A percentile compares a stretch with the other conserved stretches of the same genome.
These are phyloP conservation scores for Stygiomarasmius scandens DNA, from an alignment of 1,284 basidiomycete species.

Conservation along the genomic window DNA sequence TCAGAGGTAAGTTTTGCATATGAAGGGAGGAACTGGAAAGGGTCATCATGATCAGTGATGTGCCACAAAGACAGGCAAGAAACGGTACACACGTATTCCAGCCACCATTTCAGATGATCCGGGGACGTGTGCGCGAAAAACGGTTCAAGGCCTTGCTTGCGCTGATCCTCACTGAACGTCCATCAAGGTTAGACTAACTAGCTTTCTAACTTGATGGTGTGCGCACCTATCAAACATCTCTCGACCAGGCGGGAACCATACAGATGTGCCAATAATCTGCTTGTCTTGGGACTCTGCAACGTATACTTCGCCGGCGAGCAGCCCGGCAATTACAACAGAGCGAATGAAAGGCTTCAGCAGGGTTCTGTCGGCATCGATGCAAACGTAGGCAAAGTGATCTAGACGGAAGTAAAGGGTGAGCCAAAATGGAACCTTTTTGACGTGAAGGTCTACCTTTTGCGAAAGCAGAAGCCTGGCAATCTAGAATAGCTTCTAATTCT, in stretches of 20 bases:
- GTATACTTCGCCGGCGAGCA: constrained; percentile 22
- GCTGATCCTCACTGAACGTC: constrained; percentile 2
- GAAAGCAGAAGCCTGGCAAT: background rate
- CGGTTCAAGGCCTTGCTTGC: background rate
- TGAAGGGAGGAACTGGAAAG: constrained; percentile 9
- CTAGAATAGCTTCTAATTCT: background rate
- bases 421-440: background rate
- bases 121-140: background rate
- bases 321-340: constrained; percentile 11
- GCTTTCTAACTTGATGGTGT: too few relatives aligned
- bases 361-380: background rate
- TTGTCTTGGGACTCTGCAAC: constrained; percentile 15
- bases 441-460: background rate
- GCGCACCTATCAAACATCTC: constrained; percentile 20
- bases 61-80: background rate
- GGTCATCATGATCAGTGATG: background rate
- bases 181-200: too few relatives aligned
- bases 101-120: background rate
- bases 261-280: constrained; percentile 21
- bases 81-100: background rate
- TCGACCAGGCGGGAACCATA: constrained; percentile 24
- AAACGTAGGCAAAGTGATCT: background rate
- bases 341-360: constrained; percentile 2
- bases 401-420: background rate
- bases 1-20: constrained; percentile 9